Percentiles rank a stretch among this genome's conserved stretches.
These are phyloP conservation scores for Colletotrichum eleusines DNA, from an alignment of 2,329 filamentous ascomycete species.

Conservation along the genomic window DNA sequence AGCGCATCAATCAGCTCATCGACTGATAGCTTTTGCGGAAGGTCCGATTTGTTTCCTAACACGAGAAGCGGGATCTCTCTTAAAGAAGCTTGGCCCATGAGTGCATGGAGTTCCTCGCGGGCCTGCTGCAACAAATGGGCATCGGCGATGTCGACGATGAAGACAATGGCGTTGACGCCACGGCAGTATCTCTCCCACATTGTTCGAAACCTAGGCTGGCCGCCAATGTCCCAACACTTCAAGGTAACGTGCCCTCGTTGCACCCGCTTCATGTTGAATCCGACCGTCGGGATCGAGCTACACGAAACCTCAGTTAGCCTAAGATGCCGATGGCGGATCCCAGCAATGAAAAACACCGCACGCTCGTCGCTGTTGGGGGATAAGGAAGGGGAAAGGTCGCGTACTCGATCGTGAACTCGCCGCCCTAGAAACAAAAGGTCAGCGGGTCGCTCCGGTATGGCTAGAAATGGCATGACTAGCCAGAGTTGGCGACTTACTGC, in stretches of 20 bases:
- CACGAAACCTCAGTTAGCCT: conserved; percentile 49
- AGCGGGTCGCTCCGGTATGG: conserved; percentile 38
- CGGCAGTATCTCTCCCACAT: conserved; percentile 99
- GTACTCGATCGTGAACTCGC: conserved; percentile 99
- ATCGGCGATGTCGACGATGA: conserved; percentile 97
- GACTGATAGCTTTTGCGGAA: conserved; percentile 89
- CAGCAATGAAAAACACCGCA: conserved; percentile 11
- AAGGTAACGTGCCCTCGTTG: conserved; percentile 98
- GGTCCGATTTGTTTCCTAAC: conserved; percentile 96
- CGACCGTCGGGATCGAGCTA: conserved; percentile 97
- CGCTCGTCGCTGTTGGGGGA: background rate
- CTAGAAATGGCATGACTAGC: conserved; percentile 41
- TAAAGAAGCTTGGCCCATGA: conserved; percentile 86
- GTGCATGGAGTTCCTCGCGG: conserved; percentile 89
- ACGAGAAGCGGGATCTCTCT: conserved; percentile 93
- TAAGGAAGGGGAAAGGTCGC: conserved; percentile 54
- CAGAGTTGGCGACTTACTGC: conserved; percentile 75
- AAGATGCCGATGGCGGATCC: conserved; percentile 27
- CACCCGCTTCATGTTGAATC: conserved; percentile 99
- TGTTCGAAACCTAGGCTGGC: conserved; percentile 94
- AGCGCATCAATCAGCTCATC: conserved; percentile 96
- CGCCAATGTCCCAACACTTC: conserved; percentile 99
- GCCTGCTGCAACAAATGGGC: conserved; percentile 82
- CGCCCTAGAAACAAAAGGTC: conserved; percentile 72
- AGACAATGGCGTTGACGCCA: conserved; percentile 97